Evolutionary conservation across 2,329 filamentous ascomycete genomes (phyloP), one percentile per base, ranked within the genome.

Genomic region (Aspergillus fumigatus): DNA sequence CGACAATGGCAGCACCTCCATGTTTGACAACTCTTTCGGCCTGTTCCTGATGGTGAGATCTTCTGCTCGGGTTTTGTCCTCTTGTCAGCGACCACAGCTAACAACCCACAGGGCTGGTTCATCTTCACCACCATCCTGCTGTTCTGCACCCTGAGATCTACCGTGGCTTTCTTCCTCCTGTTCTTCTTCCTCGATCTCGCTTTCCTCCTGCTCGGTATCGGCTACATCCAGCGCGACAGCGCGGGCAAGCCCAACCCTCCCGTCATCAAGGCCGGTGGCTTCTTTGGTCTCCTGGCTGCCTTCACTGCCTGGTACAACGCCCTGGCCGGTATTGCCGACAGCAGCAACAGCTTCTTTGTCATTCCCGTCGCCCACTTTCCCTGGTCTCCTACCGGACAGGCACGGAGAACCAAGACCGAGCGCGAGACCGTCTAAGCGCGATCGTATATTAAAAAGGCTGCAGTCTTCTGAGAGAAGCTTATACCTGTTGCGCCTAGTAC

Each of bases 321-420:
- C 40, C 80, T 93, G 58, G 89, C 89, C 52, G 90, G 90, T 84
- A 84, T 94, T 56, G 87, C 88, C 59, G 90, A 94, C 65, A 74
- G 68, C 52, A 77, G 72, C 64, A 81, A 81, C 70, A 94, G 90
- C 80, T 96, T 96, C 86, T 94, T 96, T 81, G 82, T 94, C 74
- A 85, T 96, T 60, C 93, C 92, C 52, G 92, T 97, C 61, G 87
- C 89, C 67, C 92, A 96, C 81, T 95, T 97, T 82, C 93, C 92
- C 53, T 97, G 93, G 93, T 93, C 89, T 40, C 88, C 89, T 67
- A 88, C 88, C 77, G 89, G 85, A 53, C 84, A 83, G 60, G 82
- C 85, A 73, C 73, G 72, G 59, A 83, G 86, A 59, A 80, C 62
- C 54, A 80, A 88, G 79, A 76, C 74, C 54, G 78, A 80, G 41